These are phyloP conservation scores for Exophiala aquamarina DNA, from an alignment of 2,329 filamentous ascomycete species.

Conservation along the genomic window DNA sequence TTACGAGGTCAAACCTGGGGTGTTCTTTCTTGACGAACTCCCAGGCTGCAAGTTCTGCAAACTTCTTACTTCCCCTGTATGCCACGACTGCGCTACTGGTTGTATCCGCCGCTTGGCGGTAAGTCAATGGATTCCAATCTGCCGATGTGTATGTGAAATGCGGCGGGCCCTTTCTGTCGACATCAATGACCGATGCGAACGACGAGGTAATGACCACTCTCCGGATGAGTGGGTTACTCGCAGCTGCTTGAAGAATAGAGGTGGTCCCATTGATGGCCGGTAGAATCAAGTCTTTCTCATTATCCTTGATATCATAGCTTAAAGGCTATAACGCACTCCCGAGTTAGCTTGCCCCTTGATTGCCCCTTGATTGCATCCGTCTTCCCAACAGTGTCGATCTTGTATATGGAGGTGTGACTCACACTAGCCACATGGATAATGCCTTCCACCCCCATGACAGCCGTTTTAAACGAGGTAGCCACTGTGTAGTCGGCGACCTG, in stretches of 20 bases:
- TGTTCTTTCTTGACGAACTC: constrained; percentile 37
- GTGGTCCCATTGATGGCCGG: constrained; percentile 64
- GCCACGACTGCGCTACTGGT: constrained; percentile 31
- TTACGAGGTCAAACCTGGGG: constrained; percentile 44
- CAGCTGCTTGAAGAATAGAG: constrained; percentile 61
- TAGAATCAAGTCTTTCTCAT: constrained; percentile 60
- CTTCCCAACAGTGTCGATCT: too few relatives aligned
- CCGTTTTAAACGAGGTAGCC: constrained; percentile 68
- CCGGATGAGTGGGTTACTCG: constrained; percentile 64
- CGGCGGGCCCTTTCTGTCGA: constrained; percentile 30
- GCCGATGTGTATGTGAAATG: constrained; percentile 35
- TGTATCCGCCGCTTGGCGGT: constrained; percentile 38
- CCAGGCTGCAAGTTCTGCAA: constrained; percentile 61
- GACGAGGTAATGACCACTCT: constrained; percentile 71
- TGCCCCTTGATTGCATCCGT: too few relatives aligned
- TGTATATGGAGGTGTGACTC: too few relatives aligned
- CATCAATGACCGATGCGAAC: constrained; percentile 66
- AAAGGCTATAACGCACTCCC: constrained; percentile 51
- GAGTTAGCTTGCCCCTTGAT: too few relatives aligned
- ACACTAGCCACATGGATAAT: constrained; percentile 69
- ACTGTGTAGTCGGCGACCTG: constrained; percentile 72
- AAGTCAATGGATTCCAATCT: constrained; percentile 45
- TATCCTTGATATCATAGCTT: constrained; percentile 68
- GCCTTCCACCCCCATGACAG: constrained; percentile 65
- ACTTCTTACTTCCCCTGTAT: constrained; percentile 56